A percentile compares a stretch with the other conserved stretches of the same genome.
Conservation (phyloP, 2,329 filamentous ascomycete genomes). For the Leptographium radiaticola region DNA sequence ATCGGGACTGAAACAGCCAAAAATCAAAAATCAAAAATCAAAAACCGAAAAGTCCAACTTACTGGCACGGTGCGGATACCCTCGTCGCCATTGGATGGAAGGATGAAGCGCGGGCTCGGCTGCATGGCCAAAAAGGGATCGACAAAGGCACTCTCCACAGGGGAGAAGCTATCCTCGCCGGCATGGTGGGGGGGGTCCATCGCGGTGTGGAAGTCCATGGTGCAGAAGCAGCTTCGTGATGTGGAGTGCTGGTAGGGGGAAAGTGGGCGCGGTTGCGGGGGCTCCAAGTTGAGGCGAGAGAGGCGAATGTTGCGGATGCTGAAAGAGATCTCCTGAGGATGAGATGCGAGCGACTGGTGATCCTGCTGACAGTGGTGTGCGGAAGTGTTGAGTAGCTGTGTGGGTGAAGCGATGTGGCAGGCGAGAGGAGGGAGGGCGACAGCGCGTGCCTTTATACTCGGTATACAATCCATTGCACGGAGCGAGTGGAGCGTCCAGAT, state of each 20-base stretch:
- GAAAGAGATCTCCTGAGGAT: neutral
- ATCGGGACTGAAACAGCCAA: neutral
- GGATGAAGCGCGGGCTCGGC: conserved; percentile 1
- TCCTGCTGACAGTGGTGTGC: neutral
- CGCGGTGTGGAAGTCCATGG: neutral
- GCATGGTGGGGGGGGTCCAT: neutral
- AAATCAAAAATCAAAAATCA: neutral
- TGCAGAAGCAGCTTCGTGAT: neutral
- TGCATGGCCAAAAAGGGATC: neutral
- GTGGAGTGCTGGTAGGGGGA: neutral
- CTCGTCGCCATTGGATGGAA: conserved; percentile 1
- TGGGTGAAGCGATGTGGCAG: neutral
- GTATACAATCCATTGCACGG: neutral
- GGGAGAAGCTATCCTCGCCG: neutral
- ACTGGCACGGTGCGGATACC: conserved; percentile 10
- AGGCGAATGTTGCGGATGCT: neutral
- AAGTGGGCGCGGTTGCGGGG: no score
- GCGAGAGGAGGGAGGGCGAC: conserved; percentile 2
- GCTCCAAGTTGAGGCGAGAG: neutral
- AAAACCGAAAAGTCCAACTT: neutral
- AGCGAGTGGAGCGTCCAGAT: neutral
- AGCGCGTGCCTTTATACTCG: conserved; percentile 9
- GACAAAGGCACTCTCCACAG: neutral
- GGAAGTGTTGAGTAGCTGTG: neutral
- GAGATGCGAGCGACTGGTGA: neutral